Base-by-base conservation (phyloP, 352 stramenopile species). In the Globisporangium paddicum region DNA sequence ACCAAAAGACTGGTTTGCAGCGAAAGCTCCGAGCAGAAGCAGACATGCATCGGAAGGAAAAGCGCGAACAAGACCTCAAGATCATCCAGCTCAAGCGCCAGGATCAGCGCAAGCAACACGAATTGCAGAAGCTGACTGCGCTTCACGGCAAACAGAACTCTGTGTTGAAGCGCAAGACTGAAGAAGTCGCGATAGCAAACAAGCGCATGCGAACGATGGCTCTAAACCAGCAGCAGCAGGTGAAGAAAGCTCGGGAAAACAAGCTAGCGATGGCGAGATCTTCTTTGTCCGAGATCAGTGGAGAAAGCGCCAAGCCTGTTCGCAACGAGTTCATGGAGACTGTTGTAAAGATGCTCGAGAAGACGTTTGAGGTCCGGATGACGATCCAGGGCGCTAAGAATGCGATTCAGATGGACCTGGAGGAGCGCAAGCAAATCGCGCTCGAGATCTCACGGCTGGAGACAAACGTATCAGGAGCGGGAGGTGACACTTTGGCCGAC, bases 81-180 rank as follows among this genome's bases (percentile, higher is more conserved):
- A 82, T 79, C 25, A 40, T 82, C 5, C 72, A 86, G 58, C 40
- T 85, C 10, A 82, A 79, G 37, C 73, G 81, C 1, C 71, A 89
- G 44, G 74, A 91, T 35, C 68, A 84, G 48, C 71, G 81, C 2
- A 83, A 73, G 52, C 68, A 79, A 23, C 78, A 75, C 49, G 69
- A 90, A 47, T 49, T 80, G 5, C 73, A 88, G 32, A 88, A 87
- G 55, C 28, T 79, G 2, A 69, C 60, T 10, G 56, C 60, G 0
- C 49, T 75, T 6, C 67, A 77, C 28, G 44, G 40, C 10, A 89
- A 89, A 28, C 75, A 86, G 46, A 72, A 64, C 34, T 67, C 59
- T 46, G 58, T 76, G 26, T 52, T 84, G 3, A 90, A 91, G 48
- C 75, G 69, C n/a, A 90, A 87, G 48, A 78, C 67, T 4, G 73